Percentiles rank a stretch among this genome's conserved stretches.
Evolutionary conservation across 2,329 filamentous ascomycete genomes (phyloP).

Genomic region (Fusarium decemcellulare): DNA sequence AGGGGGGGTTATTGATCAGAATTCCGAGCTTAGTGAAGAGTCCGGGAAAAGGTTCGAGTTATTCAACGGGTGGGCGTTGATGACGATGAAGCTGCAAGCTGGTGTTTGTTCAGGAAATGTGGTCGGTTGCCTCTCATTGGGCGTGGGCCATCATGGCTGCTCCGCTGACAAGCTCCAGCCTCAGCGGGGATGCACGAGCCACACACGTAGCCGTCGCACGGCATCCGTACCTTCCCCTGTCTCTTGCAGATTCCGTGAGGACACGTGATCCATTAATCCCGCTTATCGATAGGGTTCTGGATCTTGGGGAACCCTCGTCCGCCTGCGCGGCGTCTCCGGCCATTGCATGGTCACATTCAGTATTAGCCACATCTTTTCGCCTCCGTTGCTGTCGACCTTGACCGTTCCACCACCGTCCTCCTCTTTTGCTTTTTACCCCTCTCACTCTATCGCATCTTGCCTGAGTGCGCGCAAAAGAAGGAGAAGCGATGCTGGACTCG

Average conservation of each 20-base stretch:
- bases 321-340: slow-evolving; percentile 40
- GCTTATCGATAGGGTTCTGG: slow-evolving; percentile 36
- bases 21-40: neutral
- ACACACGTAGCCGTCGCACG: neutral
- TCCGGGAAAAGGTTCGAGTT: slow-evolving; percentile 4
- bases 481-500: slow-evolving; percentile 83
- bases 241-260: neutral
- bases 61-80: slow-evolving; percentile 23
- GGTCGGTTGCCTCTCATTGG: slow-evolving; percentile 51
- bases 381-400: slow-evolving; percentile 25
- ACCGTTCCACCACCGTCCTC: slow-evolving; percentile 28
- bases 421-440: slow-evolving; percentile 7
- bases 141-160: slow-evolving; percentile 43
- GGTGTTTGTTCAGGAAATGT: slow-evolving; percentile 53
- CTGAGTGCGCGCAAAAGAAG: slow-evolving; percentile 20
- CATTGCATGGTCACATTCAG: slow-evolving; percentile 21
- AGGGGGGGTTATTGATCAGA: neutral
- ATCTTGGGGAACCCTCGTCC: slow-evolving; percentile 21
- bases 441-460: slow-evolving; percentile 14
- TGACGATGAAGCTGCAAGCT: slow-evolving; percentile 40
- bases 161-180: slow-evolving; percentile 29
- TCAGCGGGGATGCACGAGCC: slow-evolving; percentile 21
- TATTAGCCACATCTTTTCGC: slow-evolving; percentile 46
- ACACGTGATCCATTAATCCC: slow-evolving; percentile 40
- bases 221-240: neutral